Evolutionary conservation across 2,329 filamentous ascomycete species (phyloP), one percentile per base, ranked within the genome.

Genomic region (Penicillium concentricum): DNA sequence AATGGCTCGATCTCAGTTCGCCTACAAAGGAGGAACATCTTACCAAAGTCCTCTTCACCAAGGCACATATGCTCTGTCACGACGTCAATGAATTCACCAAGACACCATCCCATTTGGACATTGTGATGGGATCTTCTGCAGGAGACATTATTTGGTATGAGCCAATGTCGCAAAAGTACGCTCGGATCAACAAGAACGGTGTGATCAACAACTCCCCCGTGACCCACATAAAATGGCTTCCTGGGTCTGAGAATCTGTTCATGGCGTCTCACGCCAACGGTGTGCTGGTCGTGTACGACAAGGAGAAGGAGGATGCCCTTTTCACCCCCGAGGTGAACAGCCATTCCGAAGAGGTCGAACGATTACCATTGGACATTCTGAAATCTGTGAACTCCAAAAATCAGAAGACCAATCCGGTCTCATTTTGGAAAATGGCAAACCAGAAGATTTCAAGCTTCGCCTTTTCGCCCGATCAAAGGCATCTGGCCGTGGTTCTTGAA

Each of bases 61-160:
- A 95, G 76, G 92, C 92, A 0, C 92, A 99, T 72, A 93, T 92
- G 69, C 79, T 97, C 42, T 97, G 92, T 66, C 94, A 99, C 71
- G 93, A 97, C 73, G 86, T 96, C 41, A 97, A 99, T 70, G 78
- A 84, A 42, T 71, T 90, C 53, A 97, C 92, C 12, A 96, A 93
- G 75, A 87, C 85, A 49, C 72, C 83, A 4, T 86, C 83, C 5
- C 93, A 97, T 69, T 82, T 99, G 41, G 94, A 99, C 71, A 81
- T 99, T 20, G 87, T 96, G 56, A 90, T 99, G 86, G 94, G 94
- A 1, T 97, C 96, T 69, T 97, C 93, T 7, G 95, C 92, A 0
- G 92, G 92, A 38, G 94, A 99, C 73, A 92, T 99, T 46, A 93
- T 99, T 60, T 99, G 94, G 94, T 97, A 94, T 80, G 94, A 99